These are phyloP conservation scores for Artemisia argyi DNA, from an alignment of 129 eudicot species.

Conservation along the genomic window DNA sequence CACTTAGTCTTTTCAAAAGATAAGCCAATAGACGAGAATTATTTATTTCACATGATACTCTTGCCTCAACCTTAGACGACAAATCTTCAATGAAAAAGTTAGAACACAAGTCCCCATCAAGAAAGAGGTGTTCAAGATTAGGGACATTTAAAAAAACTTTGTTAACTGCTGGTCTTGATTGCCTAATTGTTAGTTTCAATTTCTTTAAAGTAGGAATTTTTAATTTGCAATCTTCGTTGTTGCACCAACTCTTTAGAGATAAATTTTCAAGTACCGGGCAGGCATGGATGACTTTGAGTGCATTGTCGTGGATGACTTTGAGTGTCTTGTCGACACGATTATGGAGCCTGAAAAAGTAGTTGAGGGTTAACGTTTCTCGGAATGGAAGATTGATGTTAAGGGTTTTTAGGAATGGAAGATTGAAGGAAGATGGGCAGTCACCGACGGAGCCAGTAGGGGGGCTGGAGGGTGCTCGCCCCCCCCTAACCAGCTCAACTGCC, in stretches of 20 bases:
- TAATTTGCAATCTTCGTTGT: neutral
- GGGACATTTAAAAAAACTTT: constrained; percentile 17
- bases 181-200: neutral
- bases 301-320: neutral
- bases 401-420: constrained; percentile 18
- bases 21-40: neutral
- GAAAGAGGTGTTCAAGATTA: constrained; percentile 20
- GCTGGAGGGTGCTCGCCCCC: no score
- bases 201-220: constrained; percentile 18
- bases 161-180: neutral
- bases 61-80: neutral
- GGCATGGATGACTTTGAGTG: constrained; percentile 7
- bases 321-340: neutral
- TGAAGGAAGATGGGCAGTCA: neutral
- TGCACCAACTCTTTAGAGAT: neutral
- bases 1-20: constrained; percentile 4
- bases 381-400: neutral
- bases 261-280: constrained; percentile 25
- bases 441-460: no score
- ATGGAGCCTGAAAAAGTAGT: no score
- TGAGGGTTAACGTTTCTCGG: no score
- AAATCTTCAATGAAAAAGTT: constrained; percentile 7
- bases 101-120: neutral
- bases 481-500: no score
- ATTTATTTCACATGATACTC: neutral